Percentiles rank a stretch among this genome's conserved stretches.
Conservation (phyloP, 805 yeast species). For the Candida fluviatilis region DNA sequence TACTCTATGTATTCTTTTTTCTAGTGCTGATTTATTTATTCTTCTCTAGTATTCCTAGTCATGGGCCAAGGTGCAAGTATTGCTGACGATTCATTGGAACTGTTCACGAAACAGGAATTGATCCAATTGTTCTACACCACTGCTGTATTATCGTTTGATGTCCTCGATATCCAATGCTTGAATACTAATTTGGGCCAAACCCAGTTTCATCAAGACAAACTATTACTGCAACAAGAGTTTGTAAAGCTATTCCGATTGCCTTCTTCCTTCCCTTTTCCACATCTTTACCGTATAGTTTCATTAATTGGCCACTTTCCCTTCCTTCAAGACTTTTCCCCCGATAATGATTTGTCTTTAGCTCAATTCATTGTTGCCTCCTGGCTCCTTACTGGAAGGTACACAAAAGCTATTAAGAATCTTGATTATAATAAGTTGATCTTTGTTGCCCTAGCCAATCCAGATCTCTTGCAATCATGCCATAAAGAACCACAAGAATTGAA, state of each 20-base stretch:
- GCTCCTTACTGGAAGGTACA: constrained; percentile 41
- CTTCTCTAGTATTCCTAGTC: too few relatives aligned
- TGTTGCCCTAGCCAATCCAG: constrained; percentile 30
- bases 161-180: constrained; percentile 18
- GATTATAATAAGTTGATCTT: constrained; percentile 46
- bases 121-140: constrained; percentile 15
- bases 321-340: constrained; percentile 29
- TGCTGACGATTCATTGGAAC: constrained; percentile 8
- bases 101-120: constrained; percentile 17
- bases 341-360: constrained; percentile 39
- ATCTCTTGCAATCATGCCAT: background rate
- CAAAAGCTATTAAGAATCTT: constrained; percentile 28
- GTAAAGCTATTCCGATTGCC: constrained; percentile 18
- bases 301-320: constrained; percentile 51
- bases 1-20: too few relatives aligned
- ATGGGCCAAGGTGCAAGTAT: constrained; percentile 19
- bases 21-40: too few relatives aligned
- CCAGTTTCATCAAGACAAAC: constrained; percentile 11
- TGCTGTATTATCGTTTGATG: constrained; percentile 13
- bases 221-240: constrained; percentile 17
- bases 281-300: too few relatives aligned
- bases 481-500: background rate
- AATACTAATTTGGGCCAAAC: constrained; percentile 10
- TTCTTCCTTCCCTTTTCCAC: too few relatives aligned
- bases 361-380: constrained; percentile 23